Base-by-base conservation (phyloP, 1,284 basidiomycete genomes). In the Ceratobasidium sp. region DNA sequence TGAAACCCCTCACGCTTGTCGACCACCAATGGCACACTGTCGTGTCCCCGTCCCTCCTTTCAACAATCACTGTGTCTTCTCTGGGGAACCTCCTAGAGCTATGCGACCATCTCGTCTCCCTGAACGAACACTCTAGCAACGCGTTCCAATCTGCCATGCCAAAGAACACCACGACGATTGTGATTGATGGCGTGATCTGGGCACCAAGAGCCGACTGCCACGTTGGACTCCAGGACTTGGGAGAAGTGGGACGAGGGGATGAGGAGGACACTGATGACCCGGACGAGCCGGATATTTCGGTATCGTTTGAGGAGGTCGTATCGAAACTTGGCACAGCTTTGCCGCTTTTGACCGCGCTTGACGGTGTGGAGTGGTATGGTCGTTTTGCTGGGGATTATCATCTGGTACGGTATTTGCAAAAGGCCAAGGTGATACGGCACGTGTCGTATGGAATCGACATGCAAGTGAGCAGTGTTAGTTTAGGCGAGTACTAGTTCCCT, bases 321-420 rank as follows among this genome's bases (percentile, higher is more conserved):
- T 33, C 52, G 18, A 71, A 59, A n/a, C 8, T 71, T 71, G 20
- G 41, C 38, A 33, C 3, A 3, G 69, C 54, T 59, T 46, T 71
- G 33, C 38, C 69, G n/a, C 69, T 30, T 18, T 71, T 71, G 12
- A 54, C 48, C 7, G 33, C 33, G 5, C 54, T 71, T 16, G 55
- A 71, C 12, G 55, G 69, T 5, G 18, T 71, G 10, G 69, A 71
- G 55, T 71, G 69, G 55, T 71, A 71, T n/a, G 69, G 69, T 18
- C 69, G 69, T 12, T 71, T 71, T n/a, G 69, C 54, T 2, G 69
- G 69, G 12, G 69, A 71, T n/a, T 71, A 71, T 46, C 55, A 59
- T 33, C 41, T 71, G 1, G 54, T 60, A 6, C 69, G 69, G 23
- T 71, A 71, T 27, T 38, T 71, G 14, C 69, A 60, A 41, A 27